These are phyloP conservation scores for Suillus decipiens DNA, from an alignment of 768 basidiomycete genomes.

Conservation along the genomic window DNA sequence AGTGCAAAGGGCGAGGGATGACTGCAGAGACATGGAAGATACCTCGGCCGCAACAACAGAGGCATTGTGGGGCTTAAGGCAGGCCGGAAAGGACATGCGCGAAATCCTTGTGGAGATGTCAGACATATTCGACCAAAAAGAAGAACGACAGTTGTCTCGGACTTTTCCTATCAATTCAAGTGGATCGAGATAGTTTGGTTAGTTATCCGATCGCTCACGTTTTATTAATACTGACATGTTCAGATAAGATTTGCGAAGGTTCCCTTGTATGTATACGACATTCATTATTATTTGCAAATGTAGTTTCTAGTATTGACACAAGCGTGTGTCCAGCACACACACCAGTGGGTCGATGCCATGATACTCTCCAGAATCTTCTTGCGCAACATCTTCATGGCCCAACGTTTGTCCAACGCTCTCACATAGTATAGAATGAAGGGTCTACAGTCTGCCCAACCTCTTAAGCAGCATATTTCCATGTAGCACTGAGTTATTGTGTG, in stretches of 20 bases:
- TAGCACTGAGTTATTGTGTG: neutral
- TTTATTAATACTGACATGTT: neutral
- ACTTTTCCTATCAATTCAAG: neutral
- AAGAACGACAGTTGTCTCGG: neutral
- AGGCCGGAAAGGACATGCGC: neutral
- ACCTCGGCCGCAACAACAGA: neutral
- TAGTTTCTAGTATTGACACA: neutral
- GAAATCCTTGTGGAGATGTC: constrained; percentile 35
- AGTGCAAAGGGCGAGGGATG: neutral
- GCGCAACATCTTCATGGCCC: neutral
- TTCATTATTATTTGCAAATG: neutral
- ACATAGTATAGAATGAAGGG: neutral
- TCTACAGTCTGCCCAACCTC: neutral
- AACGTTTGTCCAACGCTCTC: neutral
- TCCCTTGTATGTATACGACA: neutral
- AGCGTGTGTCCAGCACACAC: neutral
- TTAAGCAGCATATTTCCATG: neutral
- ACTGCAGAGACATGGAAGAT: neutral
- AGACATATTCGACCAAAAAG: neutral
- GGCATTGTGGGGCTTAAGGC: neutral
- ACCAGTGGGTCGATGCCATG: too few relatives aligned
- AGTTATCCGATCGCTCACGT: neutral
- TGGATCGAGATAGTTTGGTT: neutral
- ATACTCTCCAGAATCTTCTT: neutral
- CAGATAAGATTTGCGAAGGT: neutral